These are phyloP conservation scores for Pseudocercospora fijiensis DNA, from an alignment of 2,329 filamentous ascomycete species.

Conservation along the genomic window DNA sequence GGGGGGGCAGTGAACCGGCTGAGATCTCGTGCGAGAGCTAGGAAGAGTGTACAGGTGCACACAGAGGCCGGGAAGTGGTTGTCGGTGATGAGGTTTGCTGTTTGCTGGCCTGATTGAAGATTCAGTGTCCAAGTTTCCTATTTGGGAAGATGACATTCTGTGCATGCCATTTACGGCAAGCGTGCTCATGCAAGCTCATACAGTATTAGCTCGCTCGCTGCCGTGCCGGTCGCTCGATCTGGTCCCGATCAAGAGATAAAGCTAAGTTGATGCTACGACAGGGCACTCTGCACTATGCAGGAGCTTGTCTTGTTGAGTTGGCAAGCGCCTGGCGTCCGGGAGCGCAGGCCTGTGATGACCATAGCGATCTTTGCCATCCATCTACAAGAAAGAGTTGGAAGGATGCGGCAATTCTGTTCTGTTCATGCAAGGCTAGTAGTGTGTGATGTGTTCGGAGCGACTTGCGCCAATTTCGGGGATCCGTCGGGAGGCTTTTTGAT, in stretches of 20 bases:
- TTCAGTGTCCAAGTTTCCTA: background rate
- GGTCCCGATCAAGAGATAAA: background rate
- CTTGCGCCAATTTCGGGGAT: too few relatives aligned
- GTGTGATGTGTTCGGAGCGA: too few relatives aligned
- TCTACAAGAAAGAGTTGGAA: background rate
- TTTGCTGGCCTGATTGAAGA: background rate
- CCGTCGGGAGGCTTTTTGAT: too few relatives aligned
- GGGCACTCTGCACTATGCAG: background rate
- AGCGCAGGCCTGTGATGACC: background rate
- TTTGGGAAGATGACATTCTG: background rate
- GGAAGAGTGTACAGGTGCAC: background rate
- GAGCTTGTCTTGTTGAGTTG: background rate
- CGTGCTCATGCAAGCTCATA: background rate
- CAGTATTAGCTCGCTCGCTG: background rate
- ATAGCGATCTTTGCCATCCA: background rate
- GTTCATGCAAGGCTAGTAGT: too few relatives aligned
- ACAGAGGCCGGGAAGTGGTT: background rate
- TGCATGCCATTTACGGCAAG: background rate
- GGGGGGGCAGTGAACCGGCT: background rate
- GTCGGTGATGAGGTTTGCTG: background rate
- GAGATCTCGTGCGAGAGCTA: background rate
- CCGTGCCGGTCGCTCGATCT: background rate
- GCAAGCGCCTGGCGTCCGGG: background rate
- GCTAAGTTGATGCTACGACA: constrained; percentile 1
- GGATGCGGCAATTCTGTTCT: too few relatives aligned